Conservation (phyloP, 163 green algal genomes). For the Botryococcus braunii region DNA sequence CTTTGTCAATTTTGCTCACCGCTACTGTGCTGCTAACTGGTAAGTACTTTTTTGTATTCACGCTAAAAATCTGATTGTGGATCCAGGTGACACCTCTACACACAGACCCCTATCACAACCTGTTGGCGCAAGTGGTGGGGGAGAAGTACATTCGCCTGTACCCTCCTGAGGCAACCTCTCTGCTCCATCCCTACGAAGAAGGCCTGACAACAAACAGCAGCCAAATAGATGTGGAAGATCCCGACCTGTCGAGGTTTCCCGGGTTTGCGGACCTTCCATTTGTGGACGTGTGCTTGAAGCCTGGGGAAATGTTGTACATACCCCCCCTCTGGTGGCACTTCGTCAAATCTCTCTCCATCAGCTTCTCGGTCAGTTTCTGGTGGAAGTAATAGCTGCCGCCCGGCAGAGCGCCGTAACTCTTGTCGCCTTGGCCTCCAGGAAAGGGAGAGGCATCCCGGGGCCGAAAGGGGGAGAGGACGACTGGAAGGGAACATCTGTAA, state of each 20-base stretch:
- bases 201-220: slow-evolving; percentile 74
- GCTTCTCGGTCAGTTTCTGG: slow-evolving; percentile 89
- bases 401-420: no score
- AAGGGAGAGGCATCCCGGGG: no score
- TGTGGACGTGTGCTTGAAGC: slow-evolving; percentile 60
- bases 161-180: slow-evolving; percentile 24
- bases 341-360: slow-evolving; percentile 56
- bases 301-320: slow-evolving; percentile 87
- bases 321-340: slow-evolving; percentile 88
- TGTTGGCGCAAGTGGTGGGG: slow-evolving; percentile 83
- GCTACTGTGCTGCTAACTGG: no score
- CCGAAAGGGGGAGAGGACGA: no score
- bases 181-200: slow-evolving; percentile 51
- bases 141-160: slow-evolving; percentile 92
- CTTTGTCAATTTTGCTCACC: no score
- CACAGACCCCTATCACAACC: slow-evolving; percentile 81
- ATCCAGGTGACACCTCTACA: slow-evolving; percentile 79
- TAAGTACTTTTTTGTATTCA: no score
- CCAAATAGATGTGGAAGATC: slow-evolving; percentile 31
- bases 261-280: slow-evolving; percentile 25
- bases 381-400: no score
- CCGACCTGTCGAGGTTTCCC: slow-evolving; percentile 11
- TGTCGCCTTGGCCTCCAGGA: no score
- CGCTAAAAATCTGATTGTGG: no score
- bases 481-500: no score